Evolutionary conservation across 2,329 filamentous ascomycete species (phyloP), one percentile per base, ranked within the genome.

Genomic region (Anisogramma anomala): DNA sequence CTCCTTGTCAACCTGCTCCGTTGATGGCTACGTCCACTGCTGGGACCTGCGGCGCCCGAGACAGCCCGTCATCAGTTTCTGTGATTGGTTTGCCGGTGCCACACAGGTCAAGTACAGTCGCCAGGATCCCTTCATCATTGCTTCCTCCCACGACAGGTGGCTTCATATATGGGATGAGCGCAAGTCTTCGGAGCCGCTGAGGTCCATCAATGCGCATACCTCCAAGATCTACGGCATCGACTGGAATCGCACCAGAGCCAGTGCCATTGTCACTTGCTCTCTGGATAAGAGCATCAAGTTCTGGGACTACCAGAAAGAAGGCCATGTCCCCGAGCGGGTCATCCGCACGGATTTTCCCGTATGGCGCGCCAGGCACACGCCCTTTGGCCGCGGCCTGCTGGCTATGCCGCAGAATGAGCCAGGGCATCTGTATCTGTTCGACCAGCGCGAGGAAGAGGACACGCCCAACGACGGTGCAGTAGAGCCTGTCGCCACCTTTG

Each of bases 151-250:
- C 62, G 87, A 94, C 60, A 79, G 80, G 36, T 86, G 79, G 64
- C 67, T 95, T 32, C 82, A 85, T 46, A 85, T 95, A 38, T 95
- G 88, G 88, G 88, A 95, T 59, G 79, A 84, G 55, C 73, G 88
- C 36, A 84, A 82, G 55, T 77, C 86, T 1, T 81, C 82, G 3
- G 71, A 77, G 44, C 87, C 88, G 4, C 63, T 95, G 32, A 79
- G 79, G 46, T 89, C 85, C 13, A 93, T 95, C 48, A 79, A 80
- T 55, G 89, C 88, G 0, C 88, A 95, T 54, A 77, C 76, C 23
- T 94, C 87, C 27, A 95, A 94, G 61, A 94, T 95, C 45, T 95
- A 95, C 56, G 89, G 89, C 20, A 69, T 95, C 25, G 89, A 95
- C 60, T 95, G 89, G 89, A 93, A 93, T 55, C 76, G 89, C 38